Evolutionary conservation across 495 filamentous ascomycete genomes (phyloP).

Genomic region (Penicillium waksmanii): DNA sequence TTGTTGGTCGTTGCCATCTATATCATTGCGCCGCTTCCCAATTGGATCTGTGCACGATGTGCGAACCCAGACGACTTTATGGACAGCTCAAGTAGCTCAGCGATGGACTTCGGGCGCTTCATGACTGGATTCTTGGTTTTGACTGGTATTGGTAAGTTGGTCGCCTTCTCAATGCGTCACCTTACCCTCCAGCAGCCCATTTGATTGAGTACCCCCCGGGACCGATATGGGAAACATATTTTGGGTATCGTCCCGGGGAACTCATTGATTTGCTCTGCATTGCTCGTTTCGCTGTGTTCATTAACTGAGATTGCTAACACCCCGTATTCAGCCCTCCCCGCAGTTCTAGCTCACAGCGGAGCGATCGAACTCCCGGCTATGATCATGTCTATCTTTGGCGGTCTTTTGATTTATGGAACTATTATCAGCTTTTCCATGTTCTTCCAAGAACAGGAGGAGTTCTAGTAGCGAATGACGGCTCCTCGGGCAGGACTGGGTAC

Average conservation of each 20-base stretch:
- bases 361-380: conserved; percentile 83
- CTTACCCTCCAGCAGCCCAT: background rate
- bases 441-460: conserved; percentile 96
- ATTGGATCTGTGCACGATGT: conserved; percentile 89
- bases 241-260: too few species aligned
- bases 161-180: conserved; percentile 5
- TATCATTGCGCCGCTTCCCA: conserved; percentile 88
- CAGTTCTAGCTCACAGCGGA: conserved; percentile 80
- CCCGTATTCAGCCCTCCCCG: conserved; percentile 74
- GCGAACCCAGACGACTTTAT: conserved; percentile 97
- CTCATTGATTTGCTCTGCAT: too few species aligned
- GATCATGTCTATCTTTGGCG: conserved; percentile 92
- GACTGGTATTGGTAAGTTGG: conserved; percentile 89
- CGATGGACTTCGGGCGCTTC: conserved; percentile 91
- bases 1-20: conserved; percentile 95
- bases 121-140: conserved; percentile 95
- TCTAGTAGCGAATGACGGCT: conserved; percentile 41
- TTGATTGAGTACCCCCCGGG: background rate
- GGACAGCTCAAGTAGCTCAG: conserved; percentile 75
- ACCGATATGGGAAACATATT: background rate
- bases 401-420: conserved; percentile 93
- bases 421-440: conserved; percentile 98
- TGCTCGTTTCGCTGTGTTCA: too few species aligned
- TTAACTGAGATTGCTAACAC: conserved; percentile 24
- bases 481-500: conserved; percentile 3